Percentiles rank a stretch among this genome's conserved stretches.
phyloP scores from a whole-genome alignment of 371 early-diverging fungal species.

The Mortierella sp. region DNA sequence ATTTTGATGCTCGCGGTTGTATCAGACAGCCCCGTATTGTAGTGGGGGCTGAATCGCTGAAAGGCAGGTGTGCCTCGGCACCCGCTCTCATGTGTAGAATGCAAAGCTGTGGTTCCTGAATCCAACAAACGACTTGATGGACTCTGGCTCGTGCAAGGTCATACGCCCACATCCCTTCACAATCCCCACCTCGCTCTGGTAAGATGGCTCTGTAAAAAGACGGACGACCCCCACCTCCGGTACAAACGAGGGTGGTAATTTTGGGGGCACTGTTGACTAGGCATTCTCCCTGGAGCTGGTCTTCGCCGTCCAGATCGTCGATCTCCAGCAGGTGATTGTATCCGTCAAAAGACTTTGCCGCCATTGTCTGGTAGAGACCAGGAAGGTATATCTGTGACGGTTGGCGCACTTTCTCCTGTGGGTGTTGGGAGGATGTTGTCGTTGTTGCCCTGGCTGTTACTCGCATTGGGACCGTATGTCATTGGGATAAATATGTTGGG shows the following conservation, averaged over 20 bases:
- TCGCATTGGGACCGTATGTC: not conserved
- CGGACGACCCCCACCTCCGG: not conserved
- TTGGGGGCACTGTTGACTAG: not conserved
- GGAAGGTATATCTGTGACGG: not conserved
- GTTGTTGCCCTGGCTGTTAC: not conserved
- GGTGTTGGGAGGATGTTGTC: not conserved
- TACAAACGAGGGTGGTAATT: not conserved
- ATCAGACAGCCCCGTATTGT: not conserved
- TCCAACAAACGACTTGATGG: not conserved
- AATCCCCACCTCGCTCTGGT: not conserved
- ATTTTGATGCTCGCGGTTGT: not conserved
- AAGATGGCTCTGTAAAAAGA: not conserved
- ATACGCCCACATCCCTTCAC: not conserved
- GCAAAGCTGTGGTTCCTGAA: not conserved
- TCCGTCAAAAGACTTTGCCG: not conserved
- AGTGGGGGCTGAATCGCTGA: not conserved
- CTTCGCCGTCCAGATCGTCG: not conserved
- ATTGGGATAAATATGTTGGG: not conserved
- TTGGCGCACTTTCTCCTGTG: not conserved
- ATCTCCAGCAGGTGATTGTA: not conserved
- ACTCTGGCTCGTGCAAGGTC: conserved; percentile 2
- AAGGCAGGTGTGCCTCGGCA: not conserved
- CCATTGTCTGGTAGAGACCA: not conserved
- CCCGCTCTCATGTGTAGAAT: not conserved
- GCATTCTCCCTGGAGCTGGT: not conserved